phyloP scores from a whole-genome alignment of 2,329 filamentous ascomycete genomes.

The Diaporthe sp. region DNA sequence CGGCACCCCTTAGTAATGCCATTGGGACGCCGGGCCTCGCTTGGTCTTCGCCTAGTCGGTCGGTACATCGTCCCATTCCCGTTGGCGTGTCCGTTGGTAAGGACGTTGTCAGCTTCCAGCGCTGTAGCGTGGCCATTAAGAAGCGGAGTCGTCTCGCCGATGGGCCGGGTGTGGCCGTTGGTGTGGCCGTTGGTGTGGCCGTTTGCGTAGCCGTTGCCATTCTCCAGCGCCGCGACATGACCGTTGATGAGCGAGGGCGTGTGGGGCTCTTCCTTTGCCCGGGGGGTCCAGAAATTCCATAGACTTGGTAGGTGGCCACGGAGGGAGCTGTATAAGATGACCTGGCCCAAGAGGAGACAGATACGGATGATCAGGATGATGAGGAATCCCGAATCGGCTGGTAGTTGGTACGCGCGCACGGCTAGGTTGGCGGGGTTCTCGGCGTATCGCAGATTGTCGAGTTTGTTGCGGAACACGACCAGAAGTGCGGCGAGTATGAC shows the following conservation, averaged over 20 bases:
- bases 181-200: conserved; percentile 46
- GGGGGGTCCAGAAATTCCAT: conserved; percentile 60
- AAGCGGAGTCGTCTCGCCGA: conserved; percentile 74
- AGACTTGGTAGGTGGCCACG: conserved; percentile 61
- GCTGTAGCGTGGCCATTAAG: conserved; percentile 61
- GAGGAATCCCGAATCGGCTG: conserved; percentile 37
- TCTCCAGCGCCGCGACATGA: conserved; percentile 53
- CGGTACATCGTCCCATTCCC: conserved; percentile 45
- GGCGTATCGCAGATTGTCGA: conserved; percentile 45
- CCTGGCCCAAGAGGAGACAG: conserved; percentile 35
- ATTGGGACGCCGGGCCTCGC: conserved; percentile 48
- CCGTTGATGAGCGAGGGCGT: conserved; percentile 72
- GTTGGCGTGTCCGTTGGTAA: conserved; percentile 48
- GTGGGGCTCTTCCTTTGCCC: conserved; percentile 61
- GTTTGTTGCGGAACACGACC: conserved; percentile 72
- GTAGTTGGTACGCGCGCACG: conserved; percentile 53
- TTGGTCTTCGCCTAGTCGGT: conserved; percentile 47
- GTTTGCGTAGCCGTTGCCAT: conserved; percentile 45
- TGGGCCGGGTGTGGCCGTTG: conserved; percentile 44
- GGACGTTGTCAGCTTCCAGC: conserved; percentile 47
- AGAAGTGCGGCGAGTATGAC: conserved; percentile 79
- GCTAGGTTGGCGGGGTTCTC: conserved; percentile 64
- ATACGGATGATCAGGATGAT: conserved; percentile 35
- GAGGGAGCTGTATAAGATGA: conserved; percentile 50
- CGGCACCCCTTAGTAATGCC: conserved; percentile 50